phyloP scores from a whole-genome alignment of 1,284 basidiomycete species.

The Sporisorium sorghi region DNA sequence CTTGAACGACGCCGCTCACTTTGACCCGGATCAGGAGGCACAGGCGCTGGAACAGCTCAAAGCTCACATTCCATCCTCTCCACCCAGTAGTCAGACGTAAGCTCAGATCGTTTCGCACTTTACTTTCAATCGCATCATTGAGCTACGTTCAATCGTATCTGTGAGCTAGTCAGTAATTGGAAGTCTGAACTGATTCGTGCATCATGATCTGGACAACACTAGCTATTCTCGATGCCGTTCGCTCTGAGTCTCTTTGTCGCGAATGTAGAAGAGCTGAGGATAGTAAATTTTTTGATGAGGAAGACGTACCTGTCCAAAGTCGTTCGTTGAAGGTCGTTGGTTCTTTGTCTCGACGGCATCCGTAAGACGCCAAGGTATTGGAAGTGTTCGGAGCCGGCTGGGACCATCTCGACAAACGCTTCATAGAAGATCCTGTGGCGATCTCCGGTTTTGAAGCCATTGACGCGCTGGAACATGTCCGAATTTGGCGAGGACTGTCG shows the following conservation, averaged over 20 bases:
- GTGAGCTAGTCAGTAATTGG: too few relatives aligned
- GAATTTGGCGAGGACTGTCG: slow-evolving; percentile 1
- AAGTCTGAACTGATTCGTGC: too few relatives aligned
- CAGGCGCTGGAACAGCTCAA: background rate
- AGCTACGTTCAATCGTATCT: too few relatives aligned
- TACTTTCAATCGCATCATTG: background rate
- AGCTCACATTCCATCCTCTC: background rate
- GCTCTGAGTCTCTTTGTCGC: background rate
- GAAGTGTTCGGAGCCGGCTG: background rate
- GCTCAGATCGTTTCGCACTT: background rate
- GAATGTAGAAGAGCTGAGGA: slow-evolving; percentile 4
- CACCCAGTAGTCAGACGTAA: background rate
- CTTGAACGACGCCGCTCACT: slow-evolving; percentile 20
- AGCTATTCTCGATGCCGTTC: background rate
- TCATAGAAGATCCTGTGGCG: background rate
- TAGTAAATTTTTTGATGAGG: background rate
- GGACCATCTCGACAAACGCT: slow-evolving; percentile 3
- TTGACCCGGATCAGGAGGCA: background rate
- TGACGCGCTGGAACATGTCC: background rate
- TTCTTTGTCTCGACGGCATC: background rate
- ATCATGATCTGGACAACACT: too few relatives aligned
- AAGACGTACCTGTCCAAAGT: background rate
- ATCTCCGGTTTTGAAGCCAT: slow-evolving; percentile 4
- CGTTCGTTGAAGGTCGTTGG: background rate
- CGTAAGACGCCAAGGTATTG: slow-evolving; percentile 5